Evolutionary conservation across 148 eudicot genomes (phyloP).

Genomic region (Amaranthus palmeri): DNA sequence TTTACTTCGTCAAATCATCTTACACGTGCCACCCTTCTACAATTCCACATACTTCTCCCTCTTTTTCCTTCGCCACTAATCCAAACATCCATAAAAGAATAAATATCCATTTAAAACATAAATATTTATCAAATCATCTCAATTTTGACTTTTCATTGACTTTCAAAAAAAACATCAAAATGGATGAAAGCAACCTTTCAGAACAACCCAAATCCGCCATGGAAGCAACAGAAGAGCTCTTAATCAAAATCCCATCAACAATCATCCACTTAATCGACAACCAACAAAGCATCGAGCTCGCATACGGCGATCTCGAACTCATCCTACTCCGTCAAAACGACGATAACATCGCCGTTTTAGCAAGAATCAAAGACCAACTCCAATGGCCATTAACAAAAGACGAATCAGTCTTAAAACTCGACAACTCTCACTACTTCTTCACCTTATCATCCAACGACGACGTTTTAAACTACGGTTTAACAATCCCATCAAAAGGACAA

Average conservation of each 20-base stretch:
- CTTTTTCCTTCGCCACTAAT: constrained; percentile 18
- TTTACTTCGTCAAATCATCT: not conserved
- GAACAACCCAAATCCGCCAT: not conserved
- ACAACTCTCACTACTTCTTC: constrained; percentile 74
- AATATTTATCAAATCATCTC: not conserved
- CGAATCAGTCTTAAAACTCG: constrained; percentile 68
- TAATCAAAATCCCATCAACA: constrained; percentile 48
- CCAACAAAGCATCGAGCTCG: constrained; percentile 60
- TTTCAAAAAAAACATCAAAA: not conserved
- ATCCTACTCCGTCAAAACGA: constrained; percentile 53
- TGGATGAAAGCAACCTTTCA: constrained; percentile 11
- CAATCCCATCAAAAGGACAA: constrained; percentile 60
- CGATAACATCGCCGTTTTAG: constrained; percentile 56
- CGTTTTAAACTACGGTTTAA: constrained; percentile 61
- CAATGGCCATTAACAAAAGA: constrained; percentile 87
- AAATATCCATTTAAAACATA: not conserved
- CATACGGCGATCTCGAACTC: constrained; percentile 53
- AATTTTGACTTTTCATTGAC: not conserved
- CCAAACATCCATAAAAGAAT: not conserved
- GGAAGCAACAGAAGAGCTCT: constrained; percentile 50
- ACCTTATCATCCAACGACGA: constrained; percentile 30
- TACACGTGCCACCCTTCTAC: not conserved
- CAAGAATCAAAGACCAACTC: constrained; percentile 56
- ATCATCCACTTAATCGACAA: constrained; percentile 64
- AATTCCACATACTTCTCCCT: not conserved